A percentile compares a stretch with the other conserved stretches of the same genome.
phyloP scores from a whole-genome alignment of 768 basidiomycete species.

The Pleurotus ostreatus region DNA sequence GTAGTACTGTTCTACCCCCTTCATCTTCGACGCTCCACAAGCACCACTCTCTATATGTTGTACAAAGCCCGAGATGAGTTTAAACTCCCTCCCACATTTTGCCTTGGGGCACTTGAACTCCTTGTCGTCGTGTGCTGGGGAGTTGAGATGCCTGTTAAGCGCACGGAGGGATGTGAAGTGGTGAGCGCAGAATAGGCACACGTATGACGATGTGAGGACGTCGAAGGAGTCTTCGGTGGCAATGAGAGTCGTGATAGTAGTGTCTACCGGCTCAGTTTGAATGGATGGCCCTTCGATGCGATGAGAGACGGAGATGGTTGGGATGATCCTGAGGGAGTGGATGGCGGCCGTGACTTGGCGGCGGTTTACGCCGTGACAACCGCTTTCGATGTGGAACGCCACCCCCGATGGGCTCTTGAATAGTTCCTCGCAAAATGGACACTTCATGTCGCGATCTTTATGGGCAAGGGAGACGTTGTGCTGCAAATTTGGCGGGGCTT shows the following conservation, averaged over 20 bases:
- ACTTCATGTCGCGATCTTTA: constrained; percentile 18
- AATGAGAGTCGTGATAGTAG: constrained; percentile 18
- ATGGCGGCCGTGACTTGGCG: constrained; percentile 32
- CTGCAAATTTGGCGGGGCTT: constrained; percentile 5
- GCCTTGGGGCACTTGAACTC: constrained; percentile 39
- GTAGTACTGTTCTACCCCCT: constrained; percentile 23
- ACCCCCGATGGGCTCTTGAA: constrained; percentile 34
- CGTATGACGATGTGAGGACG: constrained; percentile 25
- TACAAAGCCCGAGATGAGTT: constrained; percentile 34
- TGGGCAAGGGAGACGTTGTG: constrained; percentile 26
- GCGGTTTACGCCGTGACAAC: constrained; percentile 31
- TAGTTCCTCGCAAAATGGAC: constrained; percentile 27
- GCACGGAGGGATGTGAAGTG: constrained; percentile 24
- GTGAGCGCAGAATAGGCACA: constrained; percentile 36
- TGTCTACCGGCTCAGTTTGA: not conserved
- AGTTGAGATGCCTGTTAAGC: constrained; percentile 33
- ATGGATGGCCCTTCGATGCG: constrained; percentile 19
- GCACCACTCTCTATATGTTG: constrained; percentile 40
- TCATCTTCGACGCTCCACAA: constrained; percentile 30
- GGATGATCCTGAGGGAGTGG: constrained; percentile 25
- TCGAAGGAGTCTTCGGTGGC: constrained; percentile 35
- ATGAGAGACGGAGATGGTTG: constrained; percentile 29
- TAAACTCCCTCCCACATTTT: constrained; percentile 27
- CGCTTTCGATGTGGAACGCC: constrained; percentile 36
- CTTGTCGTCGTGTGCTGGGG: constrained; percentile 32